phyloP scores from a whole-genome alignment of 768 basidiomycete species.

The Fibroporia radiculosa region DNA sequence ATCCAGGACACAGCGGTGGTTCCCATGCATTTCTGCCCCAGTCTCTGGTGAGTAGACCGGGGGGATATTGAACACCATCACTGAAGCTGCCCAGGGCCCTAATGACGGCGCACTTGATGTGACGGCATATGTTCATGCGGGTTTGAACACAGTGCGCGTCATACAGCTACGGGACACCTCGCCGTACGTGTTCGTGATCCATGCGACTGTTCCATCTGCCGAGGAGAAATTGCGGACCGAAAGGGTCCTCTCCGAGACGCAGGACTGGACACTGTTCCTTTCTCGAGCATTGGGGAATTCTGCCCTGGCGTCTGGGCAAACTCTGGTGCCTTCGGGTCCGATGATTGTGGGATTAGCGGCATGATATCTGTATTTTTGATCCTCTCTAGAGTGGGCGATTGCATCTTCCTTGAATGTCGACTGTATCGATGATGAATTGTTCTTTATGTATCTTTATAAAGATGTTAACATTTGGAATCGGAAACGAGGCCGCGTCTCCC shows the following conservation, averaged over 20 bases:
- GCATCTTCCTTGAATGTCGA: too few species aligned
- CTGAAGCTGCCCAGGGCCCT: constrained; percentile 7
- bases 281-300: too few species aligned
- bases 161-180: constrained; percentile 16
- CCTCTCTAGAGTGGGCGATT: too few species aligned
- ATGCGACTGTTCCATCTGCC: constrained; percentile 1
- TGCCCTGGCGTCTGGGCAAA: too few species aligned
- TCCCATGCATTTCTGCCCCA: constrained; percentile 9
- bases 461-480: too few species aligned
- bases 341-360: too few species aligned
- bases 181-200: constrained; percentile 14
- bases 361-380: too few species aligned
- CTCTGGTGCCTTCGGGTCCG: too few species aligned
- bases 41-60: not conserved
- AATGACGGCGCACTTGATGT: constrained; percentile 14
- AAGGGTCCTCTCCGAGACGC: not conserved
- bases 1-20: not conserved
- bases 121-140: constrained; percentile 10
- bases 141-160: constrained; percentile 10
- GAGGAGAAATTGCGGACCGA: not conserved
- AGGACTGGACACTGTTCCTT: constrained; percentile 1
- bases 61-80: not conserved
- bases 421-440: too few species aligned
- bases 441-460: too few species aligned
- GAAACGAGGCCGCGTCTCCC: too few species aligned